These are phyloP conservation scores for Xylaria sp. DNA, from an alignment of 2,329 filamentous ascomycete species.

Conservation along the genomic window DNA sequence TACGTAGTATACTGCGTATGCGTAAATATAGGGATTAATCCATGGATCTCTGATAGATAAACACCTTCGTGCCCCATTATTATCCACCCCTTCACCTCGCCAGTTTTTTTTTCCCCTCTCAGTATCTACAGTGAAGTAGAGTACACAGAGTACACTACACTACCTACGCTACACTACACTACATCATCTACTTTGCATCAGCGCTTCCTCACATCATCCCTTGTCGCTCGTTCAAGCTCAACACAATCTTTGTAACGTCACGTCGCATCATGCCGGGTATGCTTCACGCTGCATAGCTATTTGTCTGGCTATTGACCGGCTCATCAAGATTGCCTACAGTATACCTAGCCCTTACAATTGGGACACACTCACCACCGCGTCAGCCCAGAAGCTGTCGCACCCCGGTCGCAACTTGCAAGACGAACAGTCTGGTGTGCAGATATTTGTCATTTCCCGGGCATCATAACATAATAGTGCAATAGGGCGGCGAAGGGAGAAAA, in stretches of 20 bases:
- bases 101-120: not conserved
- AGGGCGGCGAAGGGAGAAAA: slow-evolving; percentile 22
- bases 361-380: slow-evolving; percentile 28
- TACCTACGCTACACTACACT: slow-evolving; percentile 5
- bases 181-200: slow-evolving; percentile 5
- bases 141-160: no score
- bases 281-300: slow-evolving; percentile 29
- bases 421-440: slow-evolving; percentile 30
- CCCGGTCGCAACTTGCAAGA: slow-evolving; percentile 26
- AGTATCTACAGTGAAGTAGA: not conserved
- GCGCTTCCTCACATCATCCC: slow-evolving; percentile 19
- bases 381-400: slow-evolving; percentile 31
- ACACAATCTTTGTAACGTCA: slow-evolving; percentile 33
- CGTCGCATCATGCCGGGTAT: slow-evolving; percentile 34
- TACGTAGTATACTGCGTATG: not conserved
- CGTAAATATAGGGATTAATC: no score
- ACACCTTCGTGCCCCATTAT: slow-evolving; percentile 7
- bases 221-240: slow-evolving; percentile 21
- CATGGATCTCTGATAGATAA: slow-evolving; percentile 10
- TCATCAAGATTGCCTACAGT: slow-evolving; percentile 26
- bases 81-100: slow-evolving; percentile 3
- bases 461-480: slow-evolving; percentile 37
- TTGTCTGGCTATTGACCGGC: slow-evolving; percentile 24
- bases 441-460: slow-evolving; percentile 40
- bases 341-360: slow-evolving; percentile 12